phyloP scores from a whole-genome alignment of 805 yeast species.

The Schwanniomyces sp. region DNA sequence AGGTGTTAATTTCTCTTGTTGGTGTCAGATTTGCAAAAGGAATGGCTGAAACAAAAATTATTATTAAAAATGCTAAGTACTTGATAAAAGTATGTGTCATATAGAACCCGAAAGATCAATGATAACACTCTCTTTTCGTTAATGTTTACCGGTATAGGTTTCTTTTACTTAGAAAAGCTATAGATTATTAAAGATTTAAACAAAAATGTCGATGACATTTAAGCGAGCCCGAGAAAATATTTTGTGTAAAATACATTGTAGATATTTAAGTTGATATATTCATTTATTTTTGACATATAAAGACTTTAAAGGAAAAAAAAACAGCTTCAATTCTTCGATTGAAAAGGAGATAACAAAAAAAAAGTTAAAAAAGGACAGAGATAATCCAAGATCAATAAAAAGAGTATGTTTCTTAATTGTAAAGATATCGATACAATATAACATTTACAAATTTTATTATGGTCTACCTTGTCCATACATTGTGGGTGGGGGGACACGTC shows the following conservation, averaged over 20 bases:
- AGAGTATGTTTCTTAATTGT: not conserved
- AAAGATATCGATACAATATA: not conserved
- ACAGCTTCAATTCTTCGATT: not conserved
- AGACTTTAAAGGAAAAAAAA: not conserved
- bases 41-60: not conserved
- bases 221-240: not conserved
- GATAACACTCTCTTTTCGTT: not conserved
- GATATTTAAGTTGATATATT: not conserved
- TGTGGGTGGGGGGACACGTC: constrained; percentile 23
- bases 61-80: not conserved
- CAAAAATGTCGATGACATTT: not conserved
- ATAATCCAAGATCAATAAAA: not conserved
- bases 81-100: not conserved
- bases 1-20: not conserved
- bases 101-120: not conserved
- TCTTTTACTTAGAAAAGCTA: not conserved
- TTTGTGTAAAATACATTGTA: not conserved
- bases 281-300: not conserved
- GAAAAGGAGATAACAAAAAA: not conserved
- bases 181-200: not conserved
- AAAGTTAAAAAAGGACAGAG: not conserved
- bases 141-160: not conserved
- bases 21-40: constrained; percentile 1
- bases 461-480: constrained; percentile 27
- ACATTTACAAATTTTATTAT: constrained; percentile 1